Conservation (phyloP, 129 eudicot genomes). For the Flaveria brownii region DNA sequence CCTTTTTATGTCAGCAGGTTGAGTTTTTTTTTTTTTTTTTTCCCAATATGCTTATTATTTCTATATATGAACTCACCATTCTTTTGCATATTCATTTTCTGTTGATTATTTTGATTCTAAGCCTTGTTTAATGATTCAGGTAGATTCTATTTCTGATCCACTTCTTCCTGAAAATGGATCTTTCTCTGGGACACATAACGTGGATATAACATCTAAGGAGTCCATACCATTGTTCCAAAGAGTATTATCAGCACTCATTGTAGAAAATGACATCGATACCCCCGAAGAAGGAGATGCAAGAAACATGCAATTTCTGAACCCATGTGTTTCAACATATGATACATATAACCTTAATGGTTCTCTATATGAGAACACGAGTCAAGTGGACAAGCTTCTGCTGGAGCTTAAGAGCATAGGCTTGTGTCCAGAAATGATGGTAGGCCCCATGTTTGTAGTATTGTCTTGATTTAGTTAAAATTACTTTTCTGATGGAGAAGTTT, state of each 20-base stretch:
- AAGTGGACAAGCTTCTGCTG: conserved; percentile 57
- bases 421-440: conserved; percentile 69
- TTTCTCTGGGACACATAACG: conserved; percentile 25
- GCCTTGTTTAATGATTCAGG: conserved; percentile 37
- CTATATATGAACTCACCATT: neutral
- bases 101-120: conserved; percentile 12
- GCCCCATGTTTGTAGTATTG: conserved; percentile 20
- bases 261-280: conserved; percentile 59
- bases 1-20: conserved; percentile 67
- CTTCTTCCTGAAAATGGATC: conserved; percentile 36
- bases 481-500: conserved; percentile 11
- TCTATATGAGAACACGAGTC: conserved; percentile 48
- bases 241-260: conserved; percentile 76
- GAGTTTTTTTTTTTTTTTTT: neutral
- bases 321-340: conserved; percentile 36
- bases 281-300: conserved; percentile 44
- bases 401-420: conserved; percentile 81
- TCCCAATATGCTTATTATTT: conserved; percentile 6
- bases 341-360: conserved; percentile 30
- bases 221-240: conserved; percentile 64
- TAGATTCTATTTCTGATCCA: conserved; percentile 34
- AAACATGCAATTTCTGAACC: conserved; percentile 25
- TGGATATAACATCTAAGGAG: conserved; percentile 17
- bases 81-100: conserved; percentile 3
- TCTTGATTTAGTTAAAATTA: neutral